phyloP scores from a whole-genome alignment of 2,329 filamentous ascomycete species.

The Trichoderma atroviride region DNA sequence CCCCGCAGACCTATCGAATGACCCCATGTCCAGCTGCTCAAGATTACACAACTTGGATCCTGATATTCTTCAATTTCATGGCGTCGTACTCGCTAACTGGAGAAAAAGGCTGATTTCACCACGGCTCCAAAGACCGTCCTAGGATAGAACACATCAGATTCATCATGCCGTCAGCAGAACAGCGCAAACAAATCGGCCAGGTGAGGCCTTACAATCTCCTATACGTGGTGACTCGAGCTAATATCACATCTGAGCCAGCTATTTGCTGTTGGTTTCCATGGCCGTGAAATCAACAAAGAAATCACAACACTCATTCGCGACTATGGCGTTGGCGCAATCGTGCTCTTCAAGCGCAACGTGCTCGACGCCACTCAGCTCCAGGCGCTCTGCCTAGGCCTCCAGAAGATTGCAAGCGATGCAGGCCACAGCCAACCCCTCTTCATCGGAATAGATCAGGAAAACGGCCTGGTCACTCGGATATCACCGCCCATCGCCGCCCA shows the following conservation, averaged over 20 bases:
- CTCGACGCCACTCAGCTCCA: constrained; percentile 31
- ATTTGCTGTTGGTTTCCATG: constrained; percentile 36
- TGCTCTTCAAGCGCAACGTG: constrained; percentile 36
- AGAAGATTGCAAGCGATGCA: constrained; percentile 33
- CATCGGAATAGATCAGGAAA: constrained; percentile 37
- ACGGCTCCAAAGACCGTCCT: fast-evolving
- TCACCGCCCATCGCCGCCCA: constrained; percentile 34
- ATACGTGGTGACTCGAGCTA: neutral
- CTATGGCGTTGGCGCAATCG: constrained; percentile 35
- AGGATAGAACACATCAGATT: too few relatives aligned
- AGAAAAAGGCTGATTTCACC: neutral
- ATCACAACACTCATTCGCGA: constrained; percentile 34
- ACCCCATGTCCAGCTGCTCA: neutral
- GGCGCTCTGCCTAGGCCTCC: constrained; percentile 32
- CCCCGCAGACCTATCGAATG: constrained; percentile 1
- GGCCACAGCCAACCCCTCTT: constrained; percentile 34
- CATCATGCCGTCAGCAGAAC: constrained; percentile 27
- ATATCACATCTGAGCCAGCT: constrained; percentile 26
- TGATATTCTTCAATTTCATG: neutral
- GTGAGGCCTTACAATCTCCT: neutral
- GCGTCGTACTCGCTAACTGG: neutral
- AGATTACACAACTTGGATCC: neutral
- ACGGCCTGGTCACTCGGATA: constrained; percentile 35
- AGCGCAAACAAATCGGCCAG: constrained; percentile 28
- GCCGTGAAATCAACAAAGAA: constrained; percentile 30